Evolutionary conservation across 805 yeast genomes (phyloP).

Genomic region (Wilhelminamyces savonicus): DNA sequence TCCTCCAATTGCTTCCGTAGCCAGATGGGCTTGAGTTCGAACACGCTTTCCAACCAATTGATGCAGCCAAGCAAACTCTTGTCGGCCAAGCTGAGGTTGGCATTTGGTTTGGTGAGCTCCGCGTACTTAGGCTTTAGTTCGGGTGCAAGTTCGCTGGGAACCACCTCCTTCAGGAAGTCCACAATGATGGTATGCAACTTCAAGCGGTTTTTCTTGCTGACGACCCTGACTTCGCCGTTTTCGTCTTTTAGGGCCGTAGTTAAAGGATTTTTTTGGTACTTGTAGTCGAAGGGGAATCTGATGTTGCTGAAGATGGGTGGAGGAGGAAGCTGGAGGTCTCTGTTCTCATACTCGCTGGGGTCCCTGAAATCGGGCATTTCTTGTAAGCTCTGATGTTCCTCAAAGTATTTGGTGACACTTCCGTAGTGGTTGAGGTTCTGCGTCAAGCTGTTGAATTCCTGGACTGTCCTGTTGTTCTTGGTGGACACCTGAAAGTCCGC

Average conservation of each 20-base stretch:
- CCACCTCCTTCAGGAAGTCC: slow-evolving; percentile 35
- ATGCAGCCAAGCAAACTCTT: slow-evolving; percentile 37
- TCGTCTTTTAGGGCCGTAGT: slow-evolving; percentile 44
- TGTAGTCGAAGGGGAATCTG: slow-evolving; percentile 70
- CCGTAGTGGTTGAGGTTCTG: slow-evolving; percentile 15
- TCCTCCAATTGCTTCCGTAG: slow-evolving; percentile 64
- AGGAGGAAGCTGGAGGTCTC: slow-evolving; percentile 64
- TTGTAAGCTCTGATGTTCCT: slow-evolving; percentile 14
- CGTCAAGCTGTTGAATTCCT: slow-evolving; percentile 17
- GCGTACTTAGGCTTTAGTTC: slow-evolving; percentile 34
- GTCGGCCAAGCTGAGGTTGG: slow-evolving; percentile 24
- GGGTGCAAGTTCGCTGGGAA: slow-evolving; percentile 47
- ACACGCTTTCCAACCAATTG: slow-evolving; percentile 39
- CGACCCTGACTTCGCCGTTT: slow-evolving; percentile 52
- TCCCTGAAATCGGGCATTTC: slow-evolving; percentile 23
- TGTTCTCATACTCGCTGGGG: slow-evolving; percentile 18
- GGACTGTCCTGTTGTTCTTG: slow-evolving; percentile 38
- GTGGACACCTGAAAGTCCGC: slow-evolving; percentile 80
- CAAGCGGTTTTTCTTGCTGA: slow-evolving; percentile 36
- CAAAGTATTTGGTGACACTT: slow-evolving; percentile 19
- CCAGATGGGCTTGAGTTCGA: slow-evolving; percentile 78
- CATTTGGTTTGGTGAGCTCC: slow-evolving; percentile 27
- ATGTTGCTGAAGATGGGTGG: slow-evolving; percentile 79
- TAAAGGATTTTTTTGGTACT: slow-evolving; percentile 66
- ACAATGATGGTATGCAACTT: slow-evolving; percentile 51